Evolutionary conservation across 805 yeast genomes (phyloP).

Genomic region (Starmerella gropengiesseri): DNA sequence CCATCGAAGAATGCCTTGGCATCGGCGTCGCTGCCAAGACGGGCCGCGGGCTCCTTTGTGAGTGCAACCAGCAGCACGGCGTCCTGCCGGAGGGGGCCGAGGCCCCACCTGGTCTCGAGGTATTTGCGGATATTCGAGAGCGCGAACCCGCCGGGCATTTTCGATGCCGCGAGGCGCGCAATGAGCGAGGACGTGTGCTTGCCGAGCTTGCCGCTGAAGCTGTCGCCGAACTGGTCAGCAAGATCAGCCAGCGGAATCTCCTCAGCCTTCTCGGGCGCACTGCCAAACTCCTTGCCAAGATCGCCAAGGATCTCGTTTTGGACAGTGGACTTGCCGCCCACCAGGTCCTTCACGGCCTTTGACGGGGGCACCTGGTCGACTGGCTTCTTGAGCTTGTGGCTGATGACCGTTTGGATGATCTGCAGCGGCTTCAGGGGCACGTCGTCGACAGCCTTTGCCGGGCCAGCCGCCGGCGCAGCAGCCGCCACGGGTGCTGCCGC

Average conservation of each 20-base stretch:
- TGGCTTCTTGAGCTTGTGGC: slow-evolving; percentile 89
- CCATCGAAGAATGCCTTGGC: slow-evolving; percentile 84
- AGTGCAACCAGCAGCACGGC: slow-evolving; percentile 72
- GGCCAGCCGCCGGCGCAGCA: slow-evolving; percentile 62
- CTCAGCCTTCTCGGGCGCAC: slow-evolving; percentile 98
- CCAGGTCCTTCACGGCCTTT: slow-evolving; percentile 92
- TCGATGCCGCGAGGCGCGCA: slow-evolving; percentile 85
- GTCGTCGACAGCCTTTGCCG: slow-evolving; percentile 77
- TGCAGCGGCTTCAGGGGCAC: slow-evolving; percentile 79
- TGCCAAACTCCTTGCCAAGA: slow-evolving; percentile 93
- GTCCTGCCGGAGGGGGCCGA: slow-evolving; percentile 90
- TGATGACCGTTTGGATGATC: slow-evolving; percentile 78
- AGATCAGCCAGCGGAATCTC: slow-evolving; percentile 93
- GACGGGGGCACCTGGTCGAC: slow-evolving; percentile 74
- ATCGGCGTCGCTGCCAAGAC: slow-evolving; percentile 76
- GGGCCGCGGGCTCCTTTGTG: slow-evolving; percentile 80
- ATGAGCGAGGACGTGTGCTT: slow-evolving; percentile 83
- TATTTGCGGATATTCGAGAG: slow-evolving; percentile 86
- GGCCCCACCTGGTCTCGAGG: slow-evolving; percentile 84
- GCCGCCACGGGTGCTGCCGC: slow-evolving; percentile 47
- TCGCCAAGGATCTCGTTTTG: slow-evolving; percentile 99
- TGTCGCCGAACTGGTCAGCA: slow-evolving; percentile 89
- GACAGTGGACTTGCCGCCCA: slow-evolving; percentile 96
- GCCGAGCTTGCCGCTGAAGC: slow-evolving; percentile 81
- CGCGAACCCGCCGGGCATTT: slow-evolving; percentile 99